Evolutionary conservation across 208 protist genomes (phyloP).

Genomic region (Zelonia costaricensis): DNA sequence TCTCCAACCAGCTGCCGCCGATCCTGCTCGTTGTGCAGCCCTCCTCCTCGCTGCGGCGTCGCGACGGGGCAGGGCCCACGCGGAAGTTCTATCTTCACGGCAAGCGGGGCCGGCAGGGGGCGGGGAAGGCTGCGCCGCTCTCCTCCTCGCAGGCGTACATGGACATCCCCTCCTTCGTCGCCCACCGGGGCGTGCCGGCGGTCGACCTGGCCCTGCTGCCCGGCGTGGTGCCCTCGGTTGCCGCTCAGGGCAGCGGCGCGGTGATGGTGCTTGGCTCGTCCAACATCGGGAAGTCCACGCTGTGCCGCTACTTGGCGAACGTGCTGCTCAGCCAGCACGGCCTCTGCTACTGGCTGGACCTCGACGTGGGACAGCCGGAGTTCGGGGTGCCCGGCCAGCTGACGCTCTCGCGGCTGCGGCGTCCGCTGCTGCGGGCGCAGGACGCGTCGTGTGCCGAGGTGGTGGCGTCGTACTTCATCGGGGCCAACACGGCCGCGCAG

Average conservation of each 20-base stretch:
- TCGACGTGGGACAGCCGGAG: conserved; percentile 89
- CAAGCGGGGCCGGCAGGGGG: conserved; percentile 10
- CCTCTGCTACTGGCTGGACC: conserved; percentile 81
- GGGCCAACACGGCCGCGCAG: conserved; percentile 32
- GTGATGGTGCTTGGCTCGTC: conserved; percentile 75
- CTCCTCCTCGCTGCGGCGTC: conserved; percentile 29
- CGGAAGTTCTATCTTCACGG: conserved; percentile 18
- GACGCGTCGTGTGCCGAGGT: conserved; percentile 43
- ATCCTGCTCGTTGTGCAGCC: conserved; percentile 69
- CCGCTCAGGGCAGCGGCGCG: conserved; percentile 26
- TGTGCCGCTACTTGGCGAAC: conserved; percentile 81
- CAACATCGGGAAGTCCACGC: conserved; percentile 86
- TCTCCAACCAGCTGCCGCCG: conserved; percentile 36
- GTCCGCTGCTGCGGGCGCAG: conserved; percentile 52
- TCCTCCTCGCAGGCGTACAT: conserved; percentile 39
- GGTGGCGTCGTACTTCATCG: conserved; percentile 55
- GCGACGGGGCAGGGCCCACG: conserved; percentile 10
- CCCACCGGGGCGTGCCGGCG: conserved; percentile 34
- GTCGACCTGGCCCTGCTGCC: conserved; percentile 57
- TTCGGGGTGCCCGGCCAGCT: conserved; percentile 80
- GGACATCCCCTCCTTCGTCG: conserved; percentile 69
- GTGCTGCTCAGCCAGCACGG: conserved; percentile 72
- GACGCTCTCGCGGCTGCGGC: conserved; percentile 51
- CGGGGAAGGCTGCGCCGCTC: not conserved
- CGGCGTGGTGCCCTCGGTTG: conserved; percentile 51